Base-by-base conservation (phyloP, 805 yeast genomes). In the Lipomyces orientalis region DNA sequence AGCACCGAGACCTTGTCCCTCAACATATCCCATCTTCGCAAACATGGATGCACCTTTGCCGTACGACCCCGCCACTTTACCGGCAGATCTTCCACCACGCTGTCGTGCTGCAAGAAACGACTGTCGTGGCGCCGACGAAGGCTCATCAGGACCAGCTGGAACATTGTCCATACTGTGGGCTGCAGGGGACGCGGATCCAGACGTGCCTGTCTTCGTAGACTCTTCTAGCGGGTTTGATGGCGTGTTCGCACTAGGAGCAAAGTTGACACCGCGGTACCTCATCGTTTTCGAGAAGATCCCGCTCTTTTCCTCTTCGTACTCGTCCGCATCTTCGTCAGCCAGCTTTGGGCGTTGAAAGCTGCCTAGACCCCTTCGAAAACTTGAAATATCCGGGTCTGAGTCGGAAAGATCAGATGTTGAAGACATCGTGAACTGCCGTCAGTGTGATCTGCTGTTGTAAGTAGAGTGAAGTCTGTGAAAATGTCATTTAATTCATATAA, bases 31-130 rank as follows among this genome's bases (percentile, higher is more conserved):
- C 98, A 94, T 93, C 69, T 87, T 85, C 68, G 86, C 82, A 79
- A 94, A 77, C 61, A 94, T 79, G 60, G 83, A 79, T 2, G 97
- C 97, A 49, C 98, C 98, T 51, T 92, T 86, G 6, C 98, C 98
- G 75, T 69, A 69, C 31, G 69, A 54, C 8, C 60, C 54, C 6
- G n/a, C 8, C 37, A 10, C n/a, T 12, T 55, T 31, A 43, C 49
- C n/a, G 49, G 22, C n/a, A 0, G 49, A n/a, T 19, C 8, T 16
- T 8, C 55, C 55, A 14, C 34, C 55, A 35, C 43, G 62, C 51
- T 57, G 61, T 22, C 64, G 58, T 16, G 68, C 54, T 6, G 61
- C 58, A 9, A 60, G 61, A 25, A 60, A 64, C 43, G 67, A 64
- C 31, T 54, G 51, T 7, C 61, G 54, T 52, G 34, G n/a, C 7